Conservation (phyloP, 306 rosid genomes). For the Mimosa pudica region DNA sequence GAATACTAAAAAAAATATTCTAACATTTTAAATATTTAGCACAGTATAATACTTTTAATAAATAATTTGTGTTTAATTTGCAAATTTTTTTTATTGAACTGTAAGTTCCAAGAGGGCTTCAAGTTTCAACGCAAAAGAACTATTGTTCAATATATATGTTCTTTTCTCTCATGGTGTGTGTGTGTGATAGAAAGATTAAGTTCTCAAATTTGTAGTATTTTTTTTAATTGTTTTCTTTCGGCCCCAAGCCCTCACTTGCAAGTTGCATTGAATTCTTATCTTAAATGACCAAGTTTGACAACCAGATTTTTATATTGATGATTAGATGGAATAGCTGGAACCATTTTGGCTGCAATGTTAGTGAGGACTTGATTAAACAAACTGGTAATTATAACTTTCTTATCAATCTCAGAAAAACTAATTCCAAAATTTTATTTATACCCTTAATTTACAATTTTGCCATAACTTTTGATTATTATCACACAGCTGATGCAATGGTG, state of each 20-base stretch:
- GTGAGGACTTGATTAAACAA: slow-evolving; percentile 58
- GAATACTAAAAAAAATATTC: not conserved
- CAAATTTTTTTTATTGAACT: not conserved
- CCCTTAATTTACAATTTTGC: not conserved
- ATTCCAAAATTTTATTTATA: not conserved
- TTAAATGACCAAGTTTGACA: not conserved
- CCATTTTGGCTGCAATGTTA: slow-evolving; percentile 60
- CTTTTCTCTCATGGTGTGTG: not conserved
- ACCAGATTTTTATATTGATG: slow-evolving; percentile 20
- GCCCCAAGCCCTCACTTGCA: no score
- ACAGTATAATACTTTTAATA: not conserved
- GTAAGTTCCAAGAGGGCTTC: not conserved
- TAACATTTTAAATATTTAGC: not conserved
- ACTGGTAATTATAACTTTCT: slow-evolving; percentile 49
- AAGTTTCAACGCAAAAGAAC: not conserved
- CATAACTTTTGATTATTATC: not conserved
- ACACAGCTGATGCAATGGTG: slow-evolving; percentile 85
- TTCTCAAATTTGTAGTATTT: not conserved
- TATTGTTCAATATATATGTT: not conserved
- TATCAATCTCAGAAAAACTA: slow-evolving; percentile 4
- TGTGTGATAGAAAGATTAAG: no score
- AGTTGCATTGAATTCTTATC: no score
- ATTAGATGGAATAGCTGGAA: slow-evolving; percentile 80
- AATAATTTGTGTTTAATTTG: not conserved
- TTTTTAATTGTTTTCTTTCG: not conserved